phyloP scores from a whole-genome alignment of 495 filamentous ascomycete species.

The Penicillium manginii region DNA sequence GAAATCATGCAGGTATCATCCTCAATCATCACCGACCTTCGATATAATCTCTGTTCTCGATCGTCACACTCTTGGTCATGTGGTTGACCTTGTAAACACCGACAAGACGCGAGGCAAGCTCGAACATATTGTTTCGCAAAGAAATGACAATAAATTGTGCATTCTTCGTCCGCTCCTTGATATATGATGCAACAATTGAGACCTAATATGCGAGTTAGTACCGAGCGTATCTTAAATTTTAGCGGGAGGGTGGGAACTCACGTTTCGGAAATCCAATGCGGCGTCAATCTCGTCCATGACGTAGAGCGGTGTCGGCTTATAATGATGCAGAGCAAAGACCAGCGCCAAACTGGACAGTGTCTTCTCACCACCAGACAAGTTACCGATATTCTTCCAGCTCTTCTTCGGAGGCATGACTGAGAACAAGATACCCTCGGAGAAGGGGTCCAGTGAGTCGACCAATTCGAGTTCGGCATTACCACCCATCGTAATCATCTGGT shows the following conservation, averaged over 20 bases:
- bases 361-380: constrained; percentile 94
- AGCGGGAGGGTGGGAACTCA: constrained; percentile 50
- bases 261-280: constrained; percentile 95
- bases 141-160: constrained; percentile 99
- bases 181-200: constrained; percentile 96
- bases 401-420: constrained; percentile 99
- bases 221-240: background rate
- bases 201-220: constrained; percentile 60
- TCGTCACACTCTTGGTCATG: constrained; percentile 98
- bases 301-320: constrained; percentile 95
- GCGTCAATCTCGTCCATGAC: constrained; percentile 99
- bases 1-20: constrained; percentile 19
- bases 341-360: constrained; percentile 90
- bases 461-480: constrained; percentile 97
- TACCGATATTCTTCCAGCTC: constrained; percentile 98
- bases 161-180: constrained; percentile 98
- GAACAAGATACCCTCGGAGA: constrained; percentile 95
- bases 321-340: constrained; percentile 97
- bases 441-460: constrained; percentile 93
- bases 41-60: constrained; percentile 88
- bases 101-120: constrained; percentile 88
- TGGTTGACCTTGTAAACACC: constrained; percentile 99
- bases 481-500: constrained; percentile 99
- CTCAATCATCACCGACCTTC: constrained; percentile 41
- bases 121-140: constrained; percentile 99